phyloP scores from a whole-genome alignment of 2,329 filamentous ascomycete species.

The Penicillium hordei region DNA sequence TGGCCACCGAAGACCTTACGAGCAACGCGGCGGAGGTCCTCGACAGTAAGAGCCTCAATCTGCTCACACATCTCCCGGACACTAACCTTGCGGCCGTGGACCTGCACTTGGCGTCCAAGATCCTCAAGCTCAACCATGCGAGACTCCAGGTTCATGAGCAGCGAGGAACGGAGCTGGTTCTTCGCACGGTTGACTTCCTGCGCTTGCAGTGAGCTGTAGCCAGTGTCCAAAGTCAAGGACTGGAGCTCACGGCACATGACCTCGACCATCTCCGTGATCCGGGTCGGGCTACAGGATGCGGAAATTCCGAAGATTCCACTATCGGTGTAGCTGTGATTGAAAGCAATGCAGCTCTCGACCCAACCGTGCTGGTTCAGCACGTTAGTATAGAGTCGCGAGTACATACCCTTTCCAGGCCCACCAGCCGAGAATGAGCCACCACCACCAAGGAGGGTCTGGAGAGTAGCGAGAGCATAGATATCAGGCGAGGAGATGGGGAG shows the following conservation, averaged over 20 bases:
- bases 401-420: conserved; percentile 98
- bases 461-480: conserved; percentile 92
- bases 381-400: conserved; percentile 94
- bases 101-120: conserved; percentile 89
- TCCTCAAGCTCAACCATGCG: conserved; percentile 98
- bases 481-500: conserved; percentile 86
- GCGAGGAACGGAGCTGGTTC: conserved; percentile 85
- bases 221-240: conserved; percentile 71
- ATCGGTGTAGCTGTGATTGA: conserved; percentile 97
- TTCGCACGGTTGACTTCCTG: conserved; percentile 88
- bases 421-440: conserved; percentile 96
- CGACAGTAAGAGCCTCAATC: conserved; percentile 78
- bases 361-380: conserved; percentile 96
- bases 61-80: conserved; percentile 88
- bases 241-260: conserved; percentile 91
- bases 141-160: conserved; percentile 97
- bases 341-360: conserved; percentile 93
- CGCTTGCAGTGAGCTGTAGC: conserved; percentile 69
- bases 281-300: conserved; percentile 75
- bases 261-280: conserved; percentile 81
- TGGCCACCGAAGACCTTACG: conserved; percentile 72
- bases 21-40: conserved; percentile 81
- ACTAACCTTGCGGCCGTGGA: conserved; percentile 89
- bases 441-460: conserved; percentile 93
- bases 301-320: conserved; percentile 93